Conservation (phyloP, 2,329 filamentous ascomycete species). For the Phaeophleospora eucalypticola region DNA sequence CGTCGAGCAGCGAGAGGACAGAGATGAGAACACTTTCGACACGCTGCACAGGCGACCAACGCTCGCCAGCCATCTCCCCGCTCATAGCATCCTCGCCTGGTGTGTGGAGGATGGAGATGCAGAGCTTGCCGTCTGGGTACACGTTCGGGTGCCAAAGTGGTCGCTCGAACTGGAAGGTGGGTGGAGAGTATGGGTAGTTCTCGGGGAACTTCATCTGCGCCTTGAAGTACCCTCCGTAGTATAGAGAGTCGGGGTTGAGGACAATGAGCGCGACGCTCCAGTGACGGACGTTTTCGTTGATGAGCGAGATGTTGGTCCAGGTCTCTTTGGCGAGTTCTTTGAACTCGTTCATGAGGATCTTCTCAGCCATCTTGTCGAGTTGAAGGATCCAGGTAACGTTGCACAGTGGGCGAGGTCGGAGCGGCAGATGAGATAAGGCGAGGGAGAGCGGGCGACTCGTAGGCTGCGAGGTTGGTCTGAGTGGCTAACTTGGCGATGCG, state of each 20-base stretch:
- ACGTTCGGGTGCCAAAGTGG: constrained; percentile 91
- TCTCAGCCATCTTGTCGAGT: constrained; percentile 55
- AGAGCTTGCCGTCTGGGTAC: constrained; percentile 83
- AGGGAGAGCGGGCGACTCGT: constrained; percentile 7
- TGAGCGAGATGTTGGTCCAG: constrained; percentile 86
- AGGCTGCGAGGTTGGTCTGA: neutral
- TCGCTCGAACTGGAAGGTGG: constrained; percentile 79
- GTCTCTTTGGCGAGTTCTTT: constrained; percentile 79
- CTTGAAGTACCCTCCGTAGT: constrained; percentile 91
- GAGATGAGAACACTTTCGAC: constrained; percentile 94
- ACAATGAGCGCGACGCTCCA: constrained; percentile 90
- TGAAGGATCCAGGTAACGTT: constrained; percentile 1
- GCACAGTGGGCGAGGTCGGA: neutral
- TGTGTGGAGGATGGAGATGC: constrained; percentile 92
- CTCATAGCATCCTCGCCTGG: constrained; percentile 92
- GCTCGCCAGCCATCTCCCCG: constrained; percentile 82
- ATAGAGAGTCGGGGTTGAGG: constrained; percentile 84
- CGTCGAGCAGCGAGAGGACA: constrained; percentile 84
- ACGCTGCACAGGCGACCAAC: constrained; percentile 90
- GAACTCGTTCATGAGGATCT: constrained; percentile 85
- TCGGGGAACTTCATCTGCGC: constrained; percentile 80
- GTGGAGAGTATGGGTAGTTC: constrained; percentile 87
- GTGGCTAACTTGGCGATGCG: neutral
- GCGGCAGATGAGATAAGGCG: neutral
- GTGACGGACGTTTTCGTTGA: constrained; percentile 76